Conservation (phyloP, 2,329 filamentous ascomycete species). For the Sphaerulina vaccinii region DNA sequence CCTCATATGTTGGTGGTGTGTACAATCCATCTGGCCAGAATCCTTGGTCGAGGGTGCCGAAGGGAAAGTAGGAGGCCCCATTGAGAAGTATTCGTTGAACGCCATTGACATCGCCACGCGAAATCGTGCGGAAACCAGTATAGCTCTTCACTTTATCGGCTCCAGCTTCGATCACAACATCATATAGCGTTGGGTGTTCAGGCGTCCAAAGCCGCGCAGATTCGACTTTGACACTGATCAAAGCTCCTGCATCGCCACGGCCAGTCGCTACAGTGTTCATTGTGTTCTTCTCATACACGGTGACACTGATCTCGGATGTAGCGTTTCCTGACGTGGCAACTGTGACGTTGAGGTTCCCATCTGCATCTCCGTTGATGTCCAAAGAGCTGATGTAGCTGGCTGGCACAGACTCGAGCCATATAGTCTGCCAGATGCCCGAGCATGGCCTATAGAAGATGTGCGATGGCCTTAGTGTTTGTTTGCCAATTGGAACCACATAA, state of each 20-base stretch:
- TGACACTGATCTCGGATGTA: constrained; percentile 19
- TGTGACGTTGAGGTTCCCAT: constrained; percentile 49
- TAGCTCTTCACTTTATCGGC: constrained; percentile 62
- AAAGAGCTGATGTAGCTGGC: constrained; percentile 57
- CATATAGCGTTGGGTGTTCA: constrained; percentile 61
- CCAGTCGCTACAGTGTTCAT: constrained; percentile 30
- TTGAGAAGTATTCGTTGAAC: constrained; percentile 64
- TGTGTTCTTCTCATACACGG: constrained; percentile 19
- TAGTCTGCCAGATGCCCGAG: constrained; percentile 74
- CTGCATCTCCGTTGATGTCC: constrained; percentile 57
- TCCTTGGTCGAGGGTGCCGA: constrained; percentile 69
- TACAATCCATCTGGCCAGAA: constrained; percentile 69
- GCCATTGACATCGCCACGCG: constrained; percentile 56
- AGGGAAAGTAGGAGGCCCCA: constrained; percentile 66
- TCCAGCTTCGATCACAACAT: constrained; percentile 56
- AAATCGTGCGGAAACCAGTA: constrained; percentile 67
- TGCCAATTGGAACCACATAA: constrained; percentile 61
- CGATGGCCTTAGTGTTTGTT: constrained; percentile 54
- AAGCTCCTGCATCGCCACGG: constrained; percentile 47
- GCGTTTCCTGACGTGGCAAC: constrained; percentile 2
- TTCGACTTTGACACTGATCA: constrained; percentile 57
- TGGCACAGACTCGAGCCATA: constrained; percentile 67
- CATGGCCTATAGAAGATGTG: constrained; percentile 72
- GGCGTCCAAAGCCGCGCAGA: constrained; percentile 65
- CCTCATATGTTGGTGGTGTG: constrained; percentile 63